Conservation (phyloP, 176 grass and related monocot species). For the Oryza longistaminata region DNA sequence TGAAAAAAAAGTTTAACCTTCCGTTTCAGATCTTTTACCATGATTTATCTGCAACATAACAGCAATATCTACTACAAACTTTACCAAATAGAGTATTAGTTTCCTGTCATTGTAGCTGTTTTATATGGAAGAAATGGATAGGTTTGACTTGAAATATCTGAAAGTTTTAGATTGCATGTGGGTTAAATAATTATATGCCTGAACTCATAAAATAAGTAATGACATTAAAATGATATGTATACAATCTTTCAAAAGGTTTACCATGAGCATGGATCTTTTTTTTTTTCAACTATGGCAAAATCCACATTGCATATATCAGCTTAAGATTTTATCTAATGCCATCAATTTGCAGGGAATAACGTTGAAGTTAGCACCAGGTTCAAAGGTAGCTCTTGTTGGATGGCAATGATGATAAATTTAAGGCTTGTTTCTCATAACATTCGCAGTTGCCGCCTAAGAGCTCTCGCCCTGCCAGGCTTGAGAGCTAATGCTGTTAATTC, state of each 20-base stretch:
- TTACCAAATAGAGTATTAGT: background rate
- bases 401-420: constrained; percentile 37
- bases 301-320: background rate
- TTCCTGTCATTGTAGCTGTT: background rate
- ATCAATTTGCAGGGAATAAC: constrained; percentile 77
- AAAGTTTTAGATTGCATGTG: background rate
- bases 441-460: constrained; percentile 57
- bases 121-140: background rate
- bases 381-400: constrained; percentile 95
- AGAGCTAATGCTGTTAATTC: constrained; percentile 52
- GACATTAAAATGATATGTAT: background rate
- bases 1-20: background rate
- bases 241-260: constrained; percentile 3
- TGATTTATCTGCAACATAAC: background rate
- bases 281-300: constrained; percentile 8
- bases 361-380: constrained; percentile 83
- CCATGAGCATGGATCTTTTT: background rate
- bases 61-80: constrained; percentile 4
- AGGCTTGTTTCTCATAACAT: constrained; percentile 72
- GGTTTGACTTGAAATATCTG: background rate
- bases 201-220: background rate
- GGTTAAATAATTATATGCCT: background rate
- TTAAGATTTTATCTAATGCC: constrained; percentile 1
- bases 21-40: background rate
- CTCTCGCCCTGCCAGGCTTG: constrained; percentile 54